A percentile compares a stretch with the other conserved stretches of the same genome.
Conservation (phyloP, 257 asterid species). For the Pogostemon cablin region DNA sequence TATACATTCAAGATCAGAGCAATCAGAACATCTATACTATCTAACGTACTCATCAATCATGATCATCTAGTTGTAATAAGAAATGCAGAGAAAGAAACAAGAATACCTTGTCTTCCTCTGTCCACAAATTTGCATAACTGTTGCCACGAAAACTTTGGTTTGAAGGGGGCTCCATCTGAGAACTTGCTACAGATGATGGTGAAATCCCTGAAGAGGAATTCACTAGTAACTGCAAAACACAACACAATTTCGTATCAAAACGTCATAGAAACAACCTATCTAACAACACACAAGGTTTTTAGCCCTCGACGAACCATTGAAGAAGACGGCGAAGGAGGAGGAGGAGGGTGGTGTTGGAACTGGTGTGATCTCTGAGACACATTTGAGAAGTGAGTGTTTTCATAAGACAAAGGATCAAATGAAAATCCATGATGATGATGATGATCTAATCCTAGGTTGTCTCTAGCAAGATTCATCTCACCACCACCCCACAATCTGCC, state of each 20-base stretch:
- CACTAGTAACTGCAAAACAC: slow-evolving; percentile 45
- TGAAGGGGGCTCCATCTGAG: slow-evolving; percentile 98
- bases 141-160: slow-evolving; percentile 68
- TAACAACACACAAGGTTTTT: neutral
- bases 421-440: slow-evolving; percentile 47
- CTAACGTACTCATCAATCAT: slow-evolving; percentile 1
- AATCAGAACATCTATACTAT: neutral
- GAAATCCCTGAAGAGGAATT: slow-evolving; percentile 59
- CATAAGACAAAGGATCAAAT: slow-evolving; percentile 34
- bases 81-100: neutral
- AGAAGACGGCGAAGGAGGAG: slow-evolving; percentile 31
- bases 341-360: slow-evolving; percentile 40
- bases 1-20: neutral
- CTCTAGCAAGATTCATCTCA: slow-evolving; percentile 43
- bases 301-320: slow-evolving; percentile 47
- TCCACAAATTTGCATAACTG: slow-evolving; percentile 49
- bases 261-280: neutral
- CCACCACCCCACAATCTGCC: slow-evolving; percentile 48
- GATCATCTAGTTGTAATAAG: neutral
- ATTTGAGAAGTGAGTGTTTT: slow-evolving; percentile 24
- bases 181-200: slow-evolving; percentile 49
- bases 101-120: slow-evolving; percentile 75
- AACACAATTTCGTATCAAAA: neutral
- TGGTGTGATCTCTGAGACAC: slow-evolving; percentile 54
- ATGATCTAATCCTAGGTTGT: slow-evolving; percentile 39